These are phyloP conservation scores for Flaveria floridana DNA, from an alignment of 140 eudicot species.

Conservation along the genomic window DNA sequence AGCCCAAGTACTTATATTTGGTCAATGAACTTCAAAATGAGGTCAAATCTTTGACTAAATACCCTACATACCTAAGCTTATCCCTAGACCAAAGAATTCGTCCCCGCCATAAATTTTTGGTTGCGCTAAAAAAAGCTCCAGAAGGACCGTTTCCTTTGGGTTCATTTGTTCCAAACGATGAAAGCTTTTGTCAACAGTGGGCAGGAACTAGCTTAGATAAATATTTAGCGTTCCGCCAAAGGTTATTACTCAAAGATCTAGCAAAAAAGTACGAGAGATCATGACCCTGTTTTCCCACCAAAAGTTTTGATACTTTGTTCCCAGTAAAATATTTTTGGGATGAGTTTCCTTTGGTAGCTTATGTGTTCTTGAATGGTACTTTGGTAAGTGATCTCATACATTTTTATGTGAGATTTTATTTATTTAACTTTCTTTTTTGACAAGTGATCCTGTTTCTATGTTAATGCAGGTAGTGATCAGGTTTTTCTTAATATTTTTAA, in stretches of 20 bases:
- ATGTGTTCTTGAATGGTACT: neutral
- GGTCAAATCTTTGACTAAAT: constrained; percentile 82
- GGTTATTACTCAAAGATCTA: constrained; percentile 63
- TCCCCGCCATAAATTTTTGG: constrained; percentile 88
- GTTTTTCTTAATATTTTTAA: constrained; percentile 21
- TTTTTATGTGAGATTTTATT: neutral
- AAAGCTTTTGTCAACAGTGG: constrained; percentile 92
- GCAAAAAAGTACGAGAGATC: constrained; percentile 71
- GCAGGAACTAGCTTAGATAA: constrained; percentile 84
- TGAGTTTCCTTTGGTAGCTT: constrained; percentile 29
- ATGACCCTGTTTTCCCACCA: constrained; percentile 26
- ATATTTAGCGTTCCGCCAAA: constrained; percentile 82
- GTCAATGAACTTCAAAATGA: constrained; percentile 84
- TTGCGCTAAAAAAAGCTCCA: constrained; percentile 80
- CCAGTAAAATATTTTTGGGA: neutral
- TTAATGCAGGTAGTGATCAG: constrained; percentile 37
- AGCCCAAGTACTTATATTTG: constrained; percentile 83
- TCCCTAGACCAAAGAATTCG: constrained; percentile 91
- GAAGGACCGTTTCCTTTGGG: constrained; percentile 90
- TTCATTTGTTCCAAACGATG: constrained; percentile 86
- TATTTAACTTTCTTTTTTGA: neutral
- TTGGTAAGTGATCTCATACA: constrained; percentile 33
- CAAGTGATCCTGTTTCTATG: constrained; percentile 9
- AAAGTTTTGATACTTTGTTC: constrained; percentile 23
- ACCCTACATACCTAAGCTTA: constrained; percentile 88